Evolutionary conservation across 2,329 filamentous ascomycete genomes (phyloP), one percentile per base, ranked within the genome.

Genomic region (Pseudogymnoascus destructans): DNA sequence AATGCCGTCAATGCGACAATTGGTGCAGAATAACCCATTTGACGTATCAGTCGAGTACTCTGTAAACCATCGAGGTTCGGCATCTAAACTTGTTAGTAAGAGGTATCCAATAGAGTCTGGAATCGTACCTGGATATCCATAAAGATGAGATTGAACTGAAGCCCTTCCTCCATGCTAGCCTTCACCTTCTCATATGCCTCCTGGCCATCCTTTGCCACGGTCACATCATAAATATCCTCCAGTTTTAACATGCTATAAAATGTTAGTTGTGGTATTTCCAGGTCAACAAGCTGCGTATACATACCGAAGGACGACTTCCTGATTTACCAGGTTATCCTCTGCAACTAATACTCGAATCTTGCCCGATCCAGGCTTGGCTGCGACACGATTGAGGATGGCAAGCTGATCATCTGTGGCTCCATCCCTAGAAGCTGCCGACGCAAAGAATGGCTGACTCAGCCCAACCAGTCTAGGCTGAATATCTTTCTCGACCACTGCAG

Each of bases 1-100:
- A 95, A 95, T 2, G 91, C 91, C 9, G 90, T 95, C 46, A 96
- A 73, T 0, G 91, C 91, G 11, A 96, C 89, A 61, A 96, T 95
- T 0, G 91, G 91, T 1, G 87, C 86, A 9, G 80, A 83, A 71
- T 93, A 96, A 1, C 91, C 91, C 75, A 92, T 87, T 68, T 89
- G 77, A 5, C 91, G 82, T 65, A 96, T 95, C 32, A 95, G 75
- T 8, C 85, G 80, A 0, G 91, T 95, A 52, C 86, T 91, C 69
- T 95, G 86, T 21, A 96, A 74, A 1, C 91, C 91, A 67, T 95
- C 90, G 11, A 96, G 79, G 62, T 93, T 95, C 3, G 91, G 91
- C 91, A 96, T 96, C 72, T 88, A 67, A 2, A 55, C 15, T 35
- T n/a, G 33, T 63, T 42, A 63, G 59, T 25, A 38, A 23, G 13